Evolutionary conservation across 108 stramenopile species (phyloP).

Genomic region (Fragilaria radians): DNA sequence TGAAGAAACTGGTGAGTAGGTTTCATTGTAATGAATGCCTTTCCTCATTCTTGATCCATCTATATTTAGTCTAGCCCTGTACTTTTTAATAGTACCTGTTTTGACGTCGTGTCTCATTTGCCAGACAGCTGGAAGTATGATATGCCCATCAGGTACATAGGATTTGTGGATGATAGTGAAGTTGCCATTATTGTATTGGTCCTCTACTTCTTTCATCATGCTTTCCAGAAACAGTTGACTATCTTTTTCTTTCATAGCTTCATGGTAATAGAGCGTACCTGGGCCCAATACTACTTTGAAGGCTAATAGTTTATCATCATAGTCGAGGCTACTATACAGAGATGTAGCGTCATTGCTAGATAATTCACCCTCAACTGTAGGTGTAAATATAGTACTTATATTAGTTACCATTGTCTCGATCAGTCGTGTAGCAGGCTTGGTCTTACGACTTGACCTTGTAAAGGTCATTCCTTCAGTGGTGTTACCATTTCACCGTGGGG

Average conservation of each 20-base stretch:
- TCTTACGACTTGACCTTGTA: not conserved
- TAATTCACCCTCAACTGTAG: not conserved
- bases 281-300: constrained; percentile 7
- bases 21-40: constrained; percentile 25
- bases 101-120: constrained; percentile 3
- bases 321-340: not conserved
- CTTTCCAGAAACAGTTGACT: not conserved
- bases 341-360: not conserved
- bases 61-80: constrained; percentile 5
- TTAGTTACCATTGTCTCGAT: not conserved
- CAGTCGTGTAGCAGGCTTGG: not conserved
- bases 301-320: not conserved
- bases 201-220: constrained; percentile 3
- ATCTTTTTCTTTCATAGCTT: constrained; percentile 12
- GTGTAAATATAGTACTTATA: not conserved
- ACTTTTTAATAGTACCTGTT: constrained; percentile 8
- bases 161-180: not conserved
- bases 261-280: constrained; percentile 18
- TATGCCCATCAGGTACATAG: not conserved
- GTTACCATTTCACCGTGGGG: too few relatives aligned
- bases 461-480: too few relatives aligned
- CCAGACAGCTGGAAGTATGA: constrained; percentile 8
- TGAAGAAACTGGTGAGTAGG: constrained; percentile 40
- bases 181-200: constrained; percentile 4
- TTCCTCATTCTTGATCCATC: too few relatives aligned